phyloP scores from a whole-genome alignment of 2,329 filamentous ascomycete genomes.

The Colletotrichum incanum region DNA sequence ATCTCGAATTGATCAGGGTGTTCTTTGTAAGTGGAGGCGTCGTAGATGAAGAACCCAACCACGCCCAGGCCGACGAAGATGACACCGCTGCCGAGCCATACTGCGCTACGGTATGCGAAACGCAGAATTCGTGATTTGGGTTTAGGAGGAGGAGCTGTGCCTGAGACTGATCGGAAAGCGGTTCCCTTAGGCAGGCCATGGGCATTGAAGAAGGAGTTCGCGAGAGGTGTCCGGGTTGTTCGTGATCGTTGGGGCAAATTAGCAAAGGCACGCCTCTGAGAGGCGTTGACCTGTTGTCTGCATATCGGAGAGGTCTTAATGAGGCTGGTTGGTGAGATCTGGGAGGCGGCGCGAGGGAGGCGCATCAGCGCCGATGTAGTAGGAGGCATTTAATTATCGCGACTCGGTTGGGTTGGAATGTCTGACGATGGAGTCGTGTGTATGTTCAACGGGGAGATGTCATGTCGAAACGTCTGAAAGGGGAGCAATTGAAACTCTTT shows the following conservation, averaged over 20 bases:
- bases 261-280: slow-evolving; percentile 39
- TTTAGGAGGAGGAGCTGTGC: slow-evolving; percentile 64
- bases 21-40: slow-evolving; percentile 91
- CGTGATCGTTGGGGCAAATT: slow-evolving; percentile 35
- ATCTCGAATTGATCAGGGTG: slow-evolving; percentile 78
- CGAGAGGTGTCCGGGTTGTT: slow-evolving; percentile 28
- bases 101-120: slow-evolving; percentile 79
- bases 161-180: slow-evolving; percentile 62
- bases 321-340: slow-evolving; percentile 10
- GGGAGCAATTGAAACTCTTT: slow-evolving; percentile 23
- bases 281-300: slow-evolving; percentile 10
- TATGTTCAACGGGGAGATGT: slow-evolving; percentile 17
- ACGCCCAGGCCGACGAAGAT: slow-evolving; percentile 79
- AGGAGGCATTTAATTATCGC: slow-evolving; percentile 39
- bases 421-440: slow-evolving; percentile 2
- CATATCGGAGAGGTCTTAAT: slow-evolving; percentile 28
- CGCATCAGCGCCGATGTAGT: slow-evolving; percentile 40
- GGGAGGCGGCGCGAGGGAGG: slow-evolving; percentile 29
- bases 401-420: not conserved
- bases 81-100: slow-evolving; percentile 82
- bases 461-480: slow-evolving; percentile 37
- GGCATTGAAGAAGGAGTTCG: slow-evolving; percentile 41
- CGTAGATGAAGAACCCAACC: slow-evolving; percentile 91
- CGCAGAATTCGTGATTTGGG: slow-evolving; percentile 64
- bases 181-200: slow-evolving; percentile 39